Conservation (phyloP, 805 yeast genomes). For the Priceomyces melissophilus region DNA sequence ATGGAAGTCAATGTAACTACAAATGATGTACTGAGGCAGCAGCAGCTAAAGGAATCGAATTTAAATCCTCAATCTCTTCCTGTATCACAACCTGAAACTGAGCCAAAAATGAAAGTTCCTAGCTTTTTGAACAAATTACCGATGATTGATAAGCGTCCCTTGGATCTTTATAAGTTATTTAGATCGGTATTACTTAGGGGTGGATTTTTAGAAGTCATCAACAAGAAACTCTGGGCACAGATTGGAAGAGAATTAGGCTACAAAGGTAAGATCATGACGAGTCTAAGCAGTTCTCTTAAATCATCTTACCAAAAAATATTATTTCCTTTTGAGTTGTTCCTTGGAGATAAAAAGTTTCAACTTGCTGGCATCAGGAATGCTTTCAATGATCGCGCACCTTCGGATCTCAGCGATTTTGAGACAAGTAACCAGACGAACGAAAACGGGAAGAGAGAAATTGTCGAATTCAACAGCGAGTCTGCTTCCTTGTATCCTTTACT, state of each 20-base stretch:
- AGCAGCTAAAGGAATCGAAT: no score
- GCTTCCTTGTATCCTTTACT: constrained; percentile 31
- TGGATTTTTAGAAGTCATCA: constrained; percentile 62
- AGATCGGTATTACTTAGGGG: constrained; percentile 61
- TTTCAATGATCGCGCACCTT: not conserved
- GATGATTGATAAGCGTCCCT: constrained; percentile 58
- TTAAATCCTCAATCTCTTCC: no score
- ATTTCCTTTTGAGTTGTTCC: constrained; percentile 27
- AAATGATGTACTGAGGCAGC: no score
- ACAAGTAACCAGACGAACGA: constrained; percentile 3
- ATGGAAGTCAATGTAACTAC: no score
- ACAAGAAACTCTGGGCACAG: constrained; percentile 75
- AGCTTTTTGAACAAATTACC: constrained; percentile 45
- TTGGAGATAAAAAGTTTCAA: constrained; percentile 11
- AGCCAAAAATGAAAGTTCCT: constrained; percentile 9
- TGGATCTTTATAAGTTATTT: constrained; percentile 61
- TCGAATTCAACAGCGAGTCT: not conserved
- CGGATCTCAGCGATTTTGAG: constrained; percentile 1
- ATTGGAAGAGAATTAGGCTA: constrained; percentile 79
- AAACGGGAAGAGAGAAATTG: constrained; percentile 5
- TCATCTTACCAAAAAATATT: constrained; percentile 49
- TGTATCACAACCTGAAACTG: not conserved
- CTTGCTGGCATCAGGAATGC: constrained; percentile 15
- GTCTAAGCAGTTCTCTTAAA: constrained; percentile 64
- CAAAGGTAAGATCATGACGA: constrained; percentile 66